Evolutionary conservation across 331 rosid genomes (phyloP).

Genomic region (Ulmus americana): DNA sequence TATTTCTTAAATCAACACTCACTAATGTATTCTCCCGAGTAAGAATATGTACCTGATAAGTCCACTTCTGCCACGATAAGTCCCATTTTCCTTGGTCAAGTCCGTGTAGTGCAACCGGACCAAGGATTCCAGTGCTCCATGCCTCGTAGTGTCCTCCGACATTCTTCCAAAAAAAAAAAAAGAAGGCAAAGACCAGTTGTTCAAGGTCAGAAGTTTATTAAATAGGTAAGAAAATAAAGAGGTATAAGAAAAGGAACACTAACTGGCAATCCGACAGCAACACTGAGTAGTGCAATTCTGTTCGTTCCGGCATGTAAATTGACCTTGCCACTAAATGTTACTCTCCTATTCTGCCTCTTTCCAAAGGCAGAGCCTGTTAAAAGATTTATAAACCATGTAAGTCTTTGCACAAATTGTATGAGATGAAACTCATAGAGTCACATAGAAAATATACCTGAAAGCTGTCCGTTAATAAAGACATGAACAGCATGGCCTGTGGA

Average conservation of each 20-base stretch:
- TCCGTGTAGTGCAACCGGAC: slow-evolving; percentile 89
- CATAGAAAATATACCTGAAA: slow-evolving; percentile 53
- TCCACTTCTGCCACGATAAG: slow-evolving; percentile 91
- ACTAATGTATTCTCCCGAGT: slow-evolving; percentile 14
- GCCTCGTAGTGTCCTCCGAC: slow-evolving; percentile 93
- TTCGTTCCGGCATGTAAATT: slow-evolving; percentile 76
- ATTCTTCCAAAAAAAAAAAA: slow-evolving; percentile 40
- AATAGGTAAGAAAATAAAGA: slow-evolving; percentile 13
- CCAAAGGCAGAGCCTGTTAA: slow-evolving; percentile 86
- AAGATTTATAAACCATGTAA: slow-evolving; percentile 4
- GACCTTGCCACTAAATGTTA: slow-evolving; percentile 67
- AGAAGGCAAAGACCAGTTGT: slow-evolving; percentile 6
- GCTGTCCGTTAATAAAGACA: slow-evolving; percentile 77
- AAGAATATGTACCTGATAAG: slow-evolving; percentile 63
- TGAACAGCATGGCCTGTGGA: slow-evolving; percentile 97
- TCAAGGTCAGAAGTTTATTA: slow-evolving; percentile 5
- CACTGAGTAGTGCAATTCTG: slow-evolving; percentile 82
- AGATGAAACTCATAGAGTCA: slow-evolving; percentile 18
- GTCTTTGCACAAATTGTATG: slow-evolving; percentile 10
- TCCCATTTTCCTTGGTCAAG: slow-evolving; percentile 84
- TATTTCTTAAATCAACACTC: slow-evolving; percentile 5
- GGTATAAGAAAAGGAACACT: slow-evolving; percentile 30
- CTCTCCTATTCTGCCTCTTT: slow-evolving; percentile 75
- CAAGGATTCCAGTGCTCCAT: slow-evolving; percentile 95
- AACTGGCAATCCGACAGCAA: slow-evolving; percentile 95